These are phyloP conservation scores for Afroboletus lepidellus DNA, from an alignment of 1,284 basidiomycete genomes.

Conservation along the genomic window DNA sequence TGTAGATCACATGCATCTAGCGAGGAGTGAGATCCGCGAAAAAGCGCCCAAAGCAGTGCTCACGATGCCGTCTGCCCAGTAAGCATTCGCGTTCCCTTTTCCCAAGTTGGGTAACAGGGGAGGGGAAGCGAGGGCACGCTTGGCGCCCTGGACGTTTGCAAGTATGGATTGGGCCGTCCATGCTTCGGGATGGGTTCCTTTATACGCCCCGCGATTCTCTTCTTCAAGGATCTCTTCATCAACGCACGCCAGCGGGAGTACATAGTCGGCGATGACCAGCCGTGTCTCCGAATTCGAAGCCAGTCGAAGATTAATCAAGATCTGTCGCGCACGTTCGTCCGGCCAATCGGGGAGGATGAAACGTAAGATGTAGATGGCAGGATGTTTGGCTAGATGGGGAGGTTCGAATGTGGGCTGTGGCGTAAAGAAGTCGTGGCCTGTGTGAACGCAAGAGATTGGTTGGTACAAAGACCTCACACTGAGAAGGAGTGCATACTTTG, in stretches of 20 bases:
- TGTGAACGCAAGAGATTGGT: background rate
- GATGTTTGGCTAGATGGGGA: slow-evolving; percentile 36
- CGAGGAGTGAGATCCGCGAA: slow-evolving; percentile 7
- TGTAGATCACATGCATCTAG: slow-evolving; percentile 72
- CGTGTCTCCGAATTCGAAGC: slow-evolving; percentile 52
- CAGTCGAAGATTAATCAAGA: slow-evolving; percentile 50
- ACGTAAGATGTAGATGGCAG: slow-evolving; percentile 65
- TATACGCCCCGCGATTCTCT: background rate
- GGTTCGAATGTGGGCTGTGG: slow-evolving; percentile 47
- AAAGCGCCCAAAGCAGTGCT: slow-evolving; percentile 13
- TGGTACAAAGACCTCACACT: background rate
- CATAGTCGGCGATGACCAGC: slow-evolving; percentile 65
- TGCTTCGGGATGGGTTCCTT: slow-evolving; percentile 17
- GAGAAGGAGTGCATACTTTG: slow-evolving; percentile 42
- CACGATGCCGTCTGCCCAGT: slow-evolving; percentile 73
- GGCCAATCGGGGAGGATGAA: slow-evolving; percentile 77
- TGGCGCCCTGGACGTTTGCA: slow-evolving; percentile 43
- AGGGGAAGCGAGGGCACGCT: slow-evolving; percentile 45
- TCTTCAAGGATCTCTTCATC: slow-evolving; percentile 38
- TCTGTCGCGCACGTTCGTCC: slow-evolving; percentile 53
- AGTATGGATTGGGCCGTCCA: slow-evolving; percentile 30
- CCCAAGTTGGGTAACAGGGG: slow-evolving; percentile 69
- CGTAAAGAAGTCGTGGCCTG: slow-evolving; percentile 71
- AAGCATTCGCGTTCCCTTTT: slow-evolving; percentile 66
- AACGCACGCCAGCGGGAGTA: slow-evolving; percentile 64